Conservation (phyloP, 768 basidiomycete species). For the Dacryopinax primogenitus region DNA sequence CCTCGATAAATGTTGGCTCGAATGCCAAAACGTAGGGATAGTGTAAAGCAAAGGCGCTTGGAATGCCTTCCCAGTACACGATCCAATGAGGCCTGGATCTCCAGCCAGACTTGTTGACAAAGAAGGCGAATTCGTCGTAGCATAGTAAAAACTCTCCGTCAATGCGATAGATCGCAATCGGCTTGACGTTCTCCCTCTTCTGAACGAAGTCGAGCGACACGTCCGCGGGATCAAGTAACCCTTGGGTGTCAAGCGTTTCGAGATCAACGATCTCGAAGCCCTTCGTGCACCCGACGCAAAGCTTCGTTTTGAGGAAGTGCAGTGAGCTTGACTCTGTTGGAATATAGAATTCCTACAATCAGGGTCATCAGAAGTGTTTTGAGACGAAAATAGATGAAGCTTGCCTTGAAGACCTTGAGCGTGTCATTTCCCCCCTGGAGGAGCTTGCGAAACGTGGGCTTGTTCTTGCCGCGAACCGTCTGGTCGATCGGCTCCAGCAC, state of each 20-base stretch:
- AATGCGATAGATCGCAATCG: slow-evolving; percentile 93
- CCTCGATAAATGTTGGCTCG: slow-evolving; percentile 91
- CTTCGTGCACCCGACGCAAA: slow-evolving; percentile 93
- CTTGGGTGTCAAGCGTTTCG: slow-evolving; percentile 93
- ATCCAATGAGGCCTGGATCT: slow-evolving; percentile 83
- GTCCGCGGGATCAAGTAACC: slow-evolving; percentile 84
- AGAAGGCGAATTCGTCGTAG: slow-evolving; percentile 99
- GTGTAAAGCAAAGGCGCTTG: slow-evolving; percentile 87
- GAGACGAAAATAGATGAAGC: slow-evolving; percentile 18
- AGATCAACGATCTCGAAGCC: slow-evolving; percentile 99
- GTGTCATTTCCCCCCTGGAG: slow-evolving; percentile 93
- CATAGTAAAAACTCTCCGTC: slow-evolving; percentile 94
- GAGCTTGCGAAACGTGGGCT: slow-evolving; percentile 89
- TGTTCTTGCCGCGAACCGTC: slow-evolving; percentile 58
- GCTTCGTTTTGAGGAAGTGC: slow-evolving; percentile 91
- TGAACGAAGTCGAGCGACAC: slow-evolving; percentile 85
- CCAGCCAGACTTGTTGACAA: slow-evolving; percentile 93
- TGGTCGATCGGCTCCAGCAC: slow-evolving; percentile 92
- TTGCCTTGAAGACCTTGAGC: slow-evolving; percentile 75
- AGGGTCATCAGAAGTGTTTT: not conserved
- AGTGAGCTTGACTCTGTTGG: slow-evolving; percentile 94
- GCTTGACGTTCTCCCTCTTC: slow-evolving; percentile 73
- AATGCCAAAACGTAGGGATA: slow-evolving; percentile 96
- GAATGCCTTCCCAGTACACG: slow-evolving; percentile 92
- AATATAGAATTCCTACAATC: slow-evolving; percentile 85